Evolutionary conservation across 129 eudicot species (phyloP).

Genomic region (Lactuca saligna): DNA sequence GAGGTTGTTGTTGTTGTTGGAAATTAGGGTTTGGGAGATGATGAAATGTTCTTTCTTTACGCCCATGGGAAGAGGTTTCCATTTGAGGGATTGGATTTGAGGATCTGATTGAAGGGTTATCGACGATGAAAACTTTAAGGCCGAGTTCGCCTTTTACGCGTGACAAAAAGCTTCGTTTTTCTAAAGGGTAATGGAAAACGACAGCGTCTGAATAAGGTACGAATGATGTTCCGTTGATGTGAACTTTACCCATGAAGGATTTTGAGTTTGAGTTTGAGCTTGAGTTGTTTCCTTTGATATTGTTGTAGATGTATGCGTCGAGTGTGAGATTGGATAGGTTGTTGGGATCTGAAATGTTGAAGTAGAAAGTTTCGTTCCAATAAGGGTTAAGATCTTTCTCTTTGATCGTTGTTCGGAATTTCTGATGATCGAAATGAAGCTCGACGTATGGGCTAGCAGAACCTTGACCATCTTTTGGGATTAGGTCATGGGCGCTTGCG

Average conservation of each 20-base stretch:
- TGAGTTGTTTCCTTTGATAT: constrained; percentile 27
- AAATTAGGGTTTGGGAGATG: constrained; percentile 55
- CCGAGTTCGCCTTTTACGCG: constrained; percentile 83
- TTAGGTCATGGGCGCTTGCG: constrained; percentile 67
- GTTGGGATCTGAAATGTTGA: constrained; percentile 71
- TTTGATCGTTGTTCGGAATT: constrained; percentile 62
- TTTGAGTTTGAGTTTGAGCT: constrained; percentile 43
- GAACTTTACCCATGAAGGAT: constrained; percentile 78
- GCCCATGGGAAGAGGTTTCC: constrained; percentile 43
- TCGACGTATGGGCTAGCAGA: constrained; percentile 75
- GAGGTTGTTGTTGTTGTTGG: constrained; percentile 42
- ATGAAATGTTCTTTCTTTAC: constrained; percentile 47
- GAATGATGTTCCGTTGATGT: constrained; percentile 66
- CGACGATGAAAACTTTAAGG: constrained; percentile 67
- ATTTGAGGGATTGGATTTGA: constrained; percentile 45
- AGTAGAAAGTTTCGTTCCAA: constrained; percentile 88
- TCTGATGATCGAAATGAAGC: constrained; percentile 79
- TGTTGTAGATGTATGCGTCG: constrained; percentile 65
- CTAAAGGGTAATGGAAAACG: constrained; percentile 77
- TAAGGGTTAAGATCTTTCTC: constrained; percentile 85
- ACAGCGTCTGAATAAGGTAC: constrained; percentile 85
- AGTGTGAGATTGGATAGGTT: constrained; percentile 56
- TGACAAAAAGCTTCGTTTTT: constrained; percentile 58
- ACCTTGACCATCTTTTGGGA: constrained; percentile 86
- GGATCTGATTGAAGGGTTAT: constrained; percentile 55